Conservation (phyloP, 129 eudicot genomes). For the Logfia minima region DNA sequence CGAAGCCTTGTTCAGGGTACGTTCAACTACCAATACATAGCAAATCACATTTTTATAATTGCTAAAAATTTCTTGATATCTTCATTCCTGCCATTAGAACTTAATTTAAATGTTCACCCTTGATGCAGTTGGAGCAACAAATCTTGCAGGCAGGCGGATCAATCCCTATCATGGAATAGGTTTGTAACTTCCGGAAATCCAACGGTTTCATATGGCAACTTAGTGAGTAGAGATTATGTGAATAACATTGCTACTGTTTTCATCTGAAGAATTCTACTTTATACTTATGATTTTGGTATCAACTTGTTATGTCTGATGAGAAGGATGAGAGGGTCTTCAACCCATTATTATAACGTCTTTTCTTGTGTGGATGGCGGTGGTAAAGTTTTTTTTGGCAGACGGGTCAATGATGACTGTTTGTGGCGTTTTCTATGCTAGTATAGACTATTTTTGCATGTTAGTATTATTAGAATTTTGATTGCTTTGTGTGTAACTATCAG, state of each 20-base stretch:
- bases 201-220: constrained; percentile 21
- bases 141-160: constrained; percentile 74
- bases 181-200: constrained; percentile 11
- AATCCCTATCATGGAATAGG: constrained; percentile 51
- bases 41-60: constrained; percentile 9
- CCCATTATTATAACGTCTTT: constrained; percentile 8
- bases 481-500: too few species aligned
- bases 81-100: neutral
- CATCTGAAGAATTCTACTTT: neutral
- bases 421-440: neutral
- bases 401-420: constrained; percentile 5
- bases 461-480: too few species aligned
- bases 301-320: constrained; percentile 16
- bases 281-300: constrained; percentile 19
- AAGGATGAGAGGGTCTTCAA: constrained; percentile 2
- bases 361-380: constrained; percentile 24
- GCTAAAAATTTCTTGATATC: neutral
- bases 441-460: neutral
- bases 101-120: neutral
- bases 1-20: constrained; percentile 65
- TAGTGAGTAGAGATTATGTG: constrained; percentile 35
- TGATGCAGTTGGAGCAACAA: constrained; percentile 74
- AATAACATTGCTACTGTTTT: constrained; percentile 30
- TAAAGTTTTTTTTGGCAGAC: neutral
- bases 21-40: constrained; percentile 8